A percentile compares a stretch with the other conserved stretches of the same genome.
Conservation (phyloP, 2,329 filamentous ascomycete species). For the Biscogniauxia mediterranea region DNA sequence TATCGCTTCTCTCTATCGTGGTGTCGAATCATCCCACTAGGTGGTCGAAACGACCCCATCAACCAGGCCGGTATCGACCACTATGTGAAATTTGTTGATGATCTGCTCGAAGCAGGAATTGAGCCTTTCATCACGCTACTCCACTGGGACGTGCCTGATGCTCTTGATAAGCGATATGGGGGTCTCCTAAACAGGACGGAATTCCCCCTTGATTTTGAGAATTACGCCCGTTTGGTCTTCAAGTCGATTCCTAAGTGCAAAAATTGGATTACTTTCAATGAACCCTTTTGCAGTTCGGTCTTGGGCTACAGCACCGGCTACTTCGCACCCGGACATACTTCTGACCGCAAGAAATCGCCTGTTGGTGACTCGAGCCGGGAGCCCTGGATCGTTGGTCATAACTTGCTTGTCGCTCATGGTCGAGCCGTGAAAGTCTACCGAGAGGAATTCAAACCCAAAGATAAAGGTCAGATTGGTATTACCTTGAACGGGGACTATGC, state of each 20-base stretch:
- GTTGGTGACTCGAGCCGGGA: conserved; percentile 74
- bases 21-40: conserved; percentile 82
- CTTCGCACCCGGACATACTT: conserved; percentile 81
- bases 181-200: conserved; percentile 78
- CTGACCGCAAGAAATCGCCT: conserved; percentile 67
- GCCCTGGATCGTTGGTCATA: conserved; percentile 81
- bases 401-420: conserved; percentile 75
- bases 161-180: conserved; percentile 75
- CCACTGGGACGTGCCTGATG: conserved; percentile 86
- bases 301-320: conserved; percentile 75
- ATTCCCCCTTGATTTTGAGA: conserved; percentile 77
- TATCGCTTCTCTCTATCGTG: conserved; percentile 87
- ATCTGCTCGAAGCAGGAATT: conserved; percentile 73
- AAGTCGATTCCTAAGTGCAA: conserved; percentile 73
- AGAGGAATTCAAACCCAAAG: conserved; percentile 72
- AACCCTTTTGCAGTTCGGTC: conserved; percentile 82
- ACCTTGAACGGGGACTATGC: conserved; percentile 83
- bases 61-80: conserved; percentile 76
- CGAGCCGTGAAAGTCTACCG: conserved; percentile 79
- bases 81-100: conserved; percentile 77
- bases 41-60: conserved; percentile 76
- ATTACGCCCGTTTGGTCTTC: conserved; percentile 77
- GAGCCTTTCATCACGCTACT: conserved; percentile 79
- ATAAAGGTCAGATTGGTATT: conserved; percentile 79
- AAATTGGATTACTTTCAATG: conserved; percentile 89